phyloP scores from a whole-genome alignment of 192 early-diverging fungal genomes.

The Rhizophagus sp. region DNA sequence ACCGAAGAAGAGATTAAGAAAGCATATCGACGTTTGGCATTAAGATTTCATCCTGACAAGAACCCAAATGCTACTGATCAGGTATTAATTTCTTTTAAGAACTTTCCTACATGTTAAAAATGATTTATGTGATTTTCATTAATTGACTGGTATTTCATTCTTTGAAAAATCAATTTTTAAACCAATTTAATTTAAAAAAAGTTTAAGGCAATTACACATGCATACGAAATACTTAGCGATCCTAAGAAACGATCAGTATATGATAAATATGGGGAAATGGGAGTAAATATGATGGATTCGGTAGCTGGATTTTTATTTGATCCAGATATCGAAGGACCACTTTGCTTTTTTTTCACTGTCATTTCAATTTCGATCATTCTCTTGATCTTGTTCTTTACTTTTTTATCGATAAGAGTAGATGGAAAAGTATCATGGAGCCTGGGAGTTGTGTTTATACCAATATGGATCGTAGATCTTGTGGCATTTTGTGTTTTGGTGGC shows the following conservation, averaged over 20 bases:
- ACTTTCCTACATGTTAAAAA: too few species aligned
- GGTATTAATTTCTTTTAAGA: constrained; percentile 18
- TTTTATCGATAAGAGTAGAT: constrained; percentile 80
- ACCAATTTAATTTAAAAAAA: constrained; percentile 13
- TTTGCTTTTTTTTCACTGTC: constrained; percentile 59
- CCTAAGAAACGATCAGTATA: constrained; percentile 85
- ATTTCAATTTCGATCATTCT: constrained; percentile 57
- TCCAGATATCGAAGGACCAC: constrained; percentile 63
- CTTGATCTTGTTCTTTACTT: constrained; percentile 80
- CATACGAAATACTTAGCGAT: constrained; percentile 80
- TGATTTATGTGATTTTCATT: neutral
- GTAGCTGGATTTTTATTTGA: constrained; percentile 67
- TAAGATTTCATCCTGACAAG: constrained; percentile 47
- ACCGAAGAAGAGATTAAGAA: constrained; percentile 63
- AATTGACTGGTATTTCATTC: neutral
- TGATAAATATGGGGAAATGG: constrained; percentile 85
- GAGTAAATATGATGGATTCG: constrained; percentile 73
- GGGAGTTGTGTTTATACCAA: constrained; percentile 75
- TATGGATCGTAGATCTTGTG: constrained; percentile 73
- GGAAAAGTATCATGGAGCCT: constrained; percentile 68
- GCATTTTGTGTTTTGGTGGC: constrained; percentile 39
- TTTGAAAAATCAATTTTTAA: neutral
- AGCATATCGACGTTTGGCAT: constrained; percentile 53
- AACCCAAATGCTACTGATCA: constrained; percentile 71
- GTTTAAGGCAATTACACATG: constrained; percentile 86